These are phyloP conservation scores for Scheffersomyces coipomensis DNA, from an alignment of 805 yeast genomes.

Conservation along the genomic window DNA sequence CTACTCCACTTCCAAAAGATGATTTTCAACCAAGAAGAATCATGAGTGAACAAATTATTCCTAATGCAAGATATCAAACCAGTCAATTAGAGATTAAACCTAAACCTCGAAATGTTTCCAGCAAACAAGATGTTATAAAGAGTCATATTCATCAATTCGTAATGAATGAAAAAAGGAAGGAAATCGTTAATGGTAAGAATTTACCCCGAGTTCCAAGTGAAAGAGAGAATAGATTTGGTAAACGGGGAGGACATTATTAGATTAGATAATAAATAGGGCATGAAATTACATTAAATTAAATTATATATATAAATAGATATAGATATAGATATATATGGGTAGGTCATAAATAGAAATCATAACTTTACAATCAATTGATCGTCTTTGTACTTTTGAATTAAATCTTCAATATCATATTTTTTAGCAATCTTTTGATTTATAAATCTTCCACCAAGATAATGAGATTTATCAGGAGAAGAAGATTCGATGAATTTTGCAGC, in stretches of 20 bases:
- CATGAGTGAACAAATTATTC: background rate
- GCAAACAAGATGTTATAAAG: background rate
- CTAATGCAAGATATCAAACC: background rate
- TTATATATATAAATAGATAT: background rate
- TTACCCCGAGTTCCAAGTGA: slow-evolving; percentile 3
- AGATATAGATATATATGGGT: background rate
- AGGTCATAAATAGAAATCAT: slow-evolving; percentile 4
- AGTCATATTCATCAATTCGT: background rate
- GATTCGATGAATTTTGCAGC: slow-evolving; percentile 43
- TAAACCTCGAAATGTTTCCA: no score
- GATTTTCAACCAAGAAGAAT: background rate
- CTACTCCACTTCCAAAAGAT: background rate
- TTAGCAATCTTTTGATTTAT: slow-evolving; percentile 64
- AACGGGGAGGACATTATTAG: background rate
- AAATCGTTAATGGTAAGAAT: background rate
- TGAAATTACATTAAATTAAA: no score
- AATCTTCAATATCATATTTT: slow-evolving; percentile 66
- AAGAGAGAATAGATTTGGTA: background rate
- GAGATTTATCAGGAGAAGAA: slow-evolving; percentile 32
- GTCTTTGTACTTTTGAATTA: slow-evolving; percentile 25
- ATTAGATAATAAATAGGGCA: no score
- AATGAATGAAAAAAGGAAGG: background rate
- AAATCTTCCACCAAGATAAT: slow-evolving; percentile 91
- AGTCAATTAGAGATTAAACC: background rate
- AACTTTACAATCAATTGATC: slow-evolving; percentile 39